Evolutionary conservation across 176 grass and related monocot genomes (phyloP).

Genomic region (Thalia dealbata): DNA sequence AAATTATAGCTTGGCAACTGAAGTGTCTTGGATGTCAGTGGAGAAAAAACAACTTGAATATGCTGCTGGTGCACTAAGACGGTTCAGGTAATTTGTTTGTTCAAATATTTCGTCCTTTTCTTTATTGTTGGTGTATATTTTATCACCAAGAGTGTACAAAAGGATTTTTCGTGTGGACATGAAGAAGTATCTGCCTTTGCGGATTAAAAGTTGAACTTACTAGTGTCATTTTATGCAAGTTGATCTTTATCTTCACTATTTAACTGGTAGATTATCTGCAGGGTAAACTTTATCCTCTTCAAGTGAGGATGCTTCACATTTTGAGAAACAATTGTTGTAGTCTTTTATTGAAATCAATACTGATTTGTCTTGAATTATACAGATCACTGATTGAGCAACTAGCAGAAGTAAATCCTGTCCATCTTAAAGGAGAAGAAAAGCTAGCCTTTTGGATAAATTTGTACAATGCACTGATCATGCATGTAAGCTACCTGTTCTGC

Average conservation of each 20-base stretch:
- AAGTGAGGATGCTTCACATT: neutral
- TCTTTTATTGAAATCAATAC: neutral
- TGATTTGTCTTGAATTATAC: conserved; percentile 28
- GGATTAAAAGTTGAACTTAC: neutral
- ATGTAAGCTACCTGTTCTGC: conserved; percentile 32
- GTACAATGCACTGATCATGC: conserved; percentile 94
- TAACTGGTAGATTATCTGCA: neutral
- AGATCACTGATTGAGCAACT: conserved; percentile 83
- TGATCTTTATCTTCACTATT: neutral
- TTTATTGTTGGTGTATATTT: neutral
- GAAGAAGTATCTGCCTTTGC: neutral
- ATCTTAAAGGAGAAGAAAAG: conserved; percentile 50
- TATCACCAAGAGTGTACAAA: no score
- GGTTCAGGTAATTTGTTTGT: conserved; percentile 66
- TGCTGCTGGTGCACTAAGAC: conserved; percentile 61
- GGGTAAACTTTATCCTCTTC: neutral
- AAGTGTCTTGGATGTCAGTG: conserved; percentile 93
- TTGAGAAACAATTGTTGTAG: neutral
- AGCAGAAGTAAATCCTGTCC: conserved; percentile 72
- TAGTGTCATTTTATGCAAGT: neutral
- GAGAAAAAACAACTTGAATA: conserved; percentile 87
- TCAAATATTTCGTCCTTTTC: neutral
- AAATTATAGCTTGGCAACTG: conserved; percentile 48
- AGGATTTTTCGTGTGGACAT: neutral
- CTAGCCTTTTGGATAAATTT: conserved; percentile 97